phyloP scores from a whole-genome alignment of 1,284 basidiomycete genomes.

The Austropuccinia psidii region DNA sequence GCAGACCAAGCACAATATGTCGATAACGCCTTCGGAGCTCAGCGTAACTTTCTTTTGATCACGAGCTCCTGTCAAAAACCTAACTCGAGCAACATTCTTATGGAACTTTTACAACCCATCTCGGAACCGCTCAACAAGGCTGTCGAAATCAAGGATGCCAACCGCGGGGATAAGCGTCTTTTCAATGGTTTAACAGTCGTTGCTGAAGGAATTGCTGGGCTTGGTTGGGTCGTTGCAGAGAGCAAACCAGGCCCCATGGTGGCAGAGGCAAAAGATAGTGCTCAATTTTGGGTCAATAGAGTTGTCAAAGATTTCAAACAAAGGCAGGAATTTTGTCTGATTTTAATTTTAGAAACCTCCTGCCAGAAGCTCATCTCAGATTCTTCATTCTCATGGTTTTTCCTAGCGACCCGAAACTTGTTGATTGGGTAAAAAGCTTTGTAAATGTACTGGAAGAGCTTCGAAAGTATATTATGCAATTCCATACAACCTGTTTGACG shows the following conservation, averaged over 20 bases:
- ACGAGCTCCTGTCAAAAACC: conserved; percentile 74
- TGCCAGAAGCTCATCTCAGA: neutral
- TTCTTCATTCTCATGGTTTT: neutral
- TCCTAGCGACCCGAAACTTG: conserved; percentile 71
- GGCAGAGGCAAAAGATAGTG: conserved; percentile 76
- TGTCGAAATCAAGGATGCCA: conserved; percentile 70
- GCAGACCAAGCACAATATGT: conserved; percentile 60
- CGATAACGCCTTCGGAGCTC: conserved; percentile 60
- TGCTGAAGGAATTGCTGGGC: conserved; percentile 71
- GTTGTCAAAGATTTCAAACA: conserved; percentile 90
- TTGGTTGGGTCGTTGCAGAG: conserved; percentile 86
- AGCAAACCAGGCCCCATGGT: conserved; percentile 73
- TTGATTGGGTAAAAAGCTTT: conserved; percentile 78
- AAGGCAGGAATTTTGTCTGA: conserved; percentile 57
- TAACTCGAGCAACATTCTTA: conserved; percentile 56
- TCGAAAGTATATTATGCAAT: conserved; percentile 74
- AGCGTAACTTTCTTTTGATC: conserved; percentile 62
- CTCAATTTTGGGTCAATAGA: conserved; percentile 81
- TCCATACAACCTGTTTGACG: conserved; percentile 74
- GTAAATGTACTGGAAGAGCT: conserved; percentile 66
- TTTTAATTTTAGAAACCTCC: too few species aligned
- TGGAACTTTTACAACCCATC: conserved; percentile 62
- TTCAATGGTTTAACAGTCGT: conserved; percentile 71
- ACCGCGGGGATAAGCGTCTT: conserved; percentile 66
- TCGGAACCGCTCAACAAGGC: conserved; percentile 67